Conservation (phyloP, 495 filamentous ascomycete genomes). For the Talaromyces stipitatus region DNA sequence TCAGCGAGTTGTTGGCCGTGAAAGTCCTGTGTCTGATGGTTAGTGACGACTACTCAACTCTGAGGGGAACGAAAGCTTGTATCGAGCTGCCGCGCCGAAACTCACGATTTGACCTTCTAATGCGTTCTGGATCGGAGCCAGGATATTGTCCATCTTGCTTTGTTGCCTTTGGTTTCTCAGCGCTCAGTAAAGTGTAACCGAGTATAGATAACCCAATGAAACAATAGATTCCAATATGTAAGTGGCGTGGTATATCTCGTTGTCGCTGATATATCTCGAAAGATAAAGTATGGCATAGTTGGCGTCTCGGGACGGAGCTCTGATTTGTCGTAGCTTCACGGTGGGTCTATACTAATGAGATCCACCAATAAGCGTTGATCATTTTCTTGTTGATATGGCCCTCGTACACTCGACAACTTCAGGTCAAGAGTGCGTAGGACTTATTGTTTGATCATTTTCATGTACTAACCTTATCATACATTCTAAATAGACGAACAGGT, state of each 20-base stretch:
- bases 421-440: too few relatives aligned
- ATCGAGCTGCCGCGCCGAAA: slow-evolving; percentile 10
- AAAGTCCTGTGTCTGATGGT: slow-evolving; percentile 61
- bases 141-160: slow-evolving; percentile 60
- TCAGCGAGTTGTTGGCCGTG: slow-evolving; percentile 84
- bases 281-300: background rate
- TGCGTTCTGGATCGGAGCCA: slow-evolving; percentile 65
- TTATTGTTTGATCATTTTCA: too few relatives aligned
- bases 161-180: background rate
- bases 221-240: background rate
- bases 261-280: too few relatives aligned
- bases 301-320: background rate
- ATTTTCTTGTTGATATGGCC: too few relatives aligned
- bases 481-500: too few relatives aligned
- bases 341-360: slow-evolving; percentile 6
- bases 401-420: too few relatives aligned
- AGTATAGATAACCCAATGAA: background rate
- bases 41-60: background rate
- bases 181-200: background rate
- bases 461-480: too few relatives aligned
- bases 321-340: background rate
- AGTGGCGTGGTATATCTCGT: too few relatives aligned
- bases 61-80: background rate
- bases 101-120: slow-evolving; percentile 85
- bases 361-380: slow-evolving; percentile 7